A percentile compares a stretch with the other conserved stretches of the same genome.
phyloP scores from a whole-genome alignment of 23 red algal species.

The Gracilaria domingensis region DNA sequence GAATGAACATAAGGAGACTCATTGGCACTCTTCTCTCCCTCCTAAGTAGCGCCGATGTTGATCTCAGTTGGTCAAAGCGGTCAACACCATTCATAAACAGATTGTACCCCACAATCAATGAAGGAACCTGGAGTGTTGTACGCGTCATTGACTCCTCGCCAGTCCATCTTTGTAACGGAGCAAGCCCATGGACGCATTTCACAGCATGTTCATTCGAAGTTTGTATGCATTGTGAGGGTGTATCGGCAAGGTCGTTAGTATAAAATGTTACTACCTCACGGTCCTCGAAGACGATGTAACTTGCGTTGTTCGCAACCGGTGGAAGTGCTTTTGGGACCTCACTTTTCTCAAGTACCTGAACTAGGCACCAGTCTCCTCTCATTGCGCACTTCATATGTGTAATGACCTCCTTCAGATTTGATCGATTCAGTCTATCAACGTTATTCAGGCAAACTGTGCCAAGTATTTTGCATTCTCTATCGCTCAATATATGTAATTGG shows the following conservation, averaged over 20 bases:
- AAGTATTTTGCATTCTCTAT: no score
- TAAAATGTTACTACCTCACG: not conserved
- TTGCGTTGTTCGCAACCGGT: not conserved
- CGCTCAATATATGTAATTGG: slow-evolving; percentile 17
- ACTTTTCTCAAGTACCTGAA: not conserved
- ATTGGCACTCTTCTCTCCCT: no score
- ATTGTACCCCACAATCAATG: not conserved
- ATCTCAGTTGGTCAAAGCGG: not conserved
- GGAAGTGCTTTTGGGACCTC: not conserved
- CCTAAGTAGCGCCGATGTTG: not conserved
- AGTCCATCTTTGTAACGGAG: slow-evolving; percentile 11
- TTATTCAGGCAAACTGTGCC: not conserved
- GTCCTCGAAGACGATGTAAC: not conserved
- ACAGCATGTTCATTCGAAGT: not conserved
- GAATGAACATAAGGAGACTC: no score
- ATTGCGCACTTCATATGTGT: not conserved
- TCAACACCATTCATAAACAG: slow-evolving; percentile 9
- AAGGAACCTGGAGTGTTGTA: slow-evolving; percentile 3
- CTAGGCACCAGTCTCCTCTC: not conserved
- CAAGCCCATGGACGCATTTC: not conserved
- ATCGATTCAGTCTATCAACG: not conserved
- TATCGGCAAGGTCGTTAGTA: not conserved
- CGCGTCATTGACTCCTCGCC: not conserved
- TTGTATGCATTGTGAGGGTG: not conserved
- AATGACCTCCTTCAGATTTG: not conserved